These are phyloP conservation scores for Leccinum rimulosum DNA, from an alignment of 768 basidiomycete genomes.

Conservation along the genomic window DNA sequence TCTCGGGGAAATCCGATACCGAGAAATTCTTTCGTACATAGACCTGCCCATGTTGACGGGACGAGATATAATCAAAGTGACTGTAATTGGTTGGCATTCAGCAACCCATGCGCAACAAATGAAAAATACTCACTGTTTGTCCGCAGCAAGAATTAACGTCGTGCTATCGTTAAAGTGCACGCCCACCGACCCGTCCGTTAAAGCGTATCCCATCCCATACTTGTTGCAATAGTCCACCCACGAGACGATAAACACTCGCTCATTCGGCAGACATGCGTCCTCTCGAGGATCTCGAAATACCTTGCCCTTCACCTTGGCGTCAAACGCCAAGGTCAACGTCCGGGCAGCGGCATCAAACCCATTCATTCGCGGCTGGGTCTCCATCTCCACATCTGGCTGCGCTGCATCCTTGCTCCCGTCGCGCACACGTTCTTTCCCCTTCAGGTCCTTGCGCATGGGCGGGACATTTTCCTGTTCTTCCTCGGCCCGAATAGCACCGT, in stretches of 20 bases:
- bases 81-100: slow-evolving; percentile 27
- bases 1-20: slow-evolving; percentile 69
- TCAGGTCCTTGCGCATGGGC: slow-evolving; percentile 30
- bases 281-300: slow-evolving; percentile 66
- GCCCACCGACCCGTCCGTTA: slow-evolving; percentile 92
- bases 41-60: slow-evolving; percentile 60
- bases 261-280: slow-evolving; percentile 53
- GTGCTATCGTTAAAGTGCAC: slow-evolving; percentile 98
- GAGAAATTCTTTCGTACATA: slow-evolving; percentile 73
- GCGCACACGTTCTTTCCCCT: slow-evolving; percentile 30
- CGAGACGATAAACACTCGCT: slow-evolving; percentile 90
- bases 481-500: slow-evolving; percentile 28
- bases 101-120: neutral
- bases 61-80: slow-evolving; percentile 85
- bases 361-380: slow-evolving; percentile 37
- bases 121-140: slow-evolving; percentile 65
- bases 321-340: slow-evolving; percentile 58
- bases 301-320: slow-evolving; percentile 58
- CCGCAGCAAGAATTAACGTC: slow-evolving; percentile 77
- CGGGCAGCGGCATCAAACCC: slow-evolving; percentile 67
- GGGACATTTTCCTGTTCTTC: slow-evolving; percentile 37
- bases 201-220: slow-evolving; percentile 99
- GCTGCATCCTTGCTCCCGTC: slow-evolving; percentile 22
- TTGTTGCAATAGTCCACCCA: slow-evolving; percentile 99
- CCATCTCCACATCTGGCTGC: slow-evolving; percentile 19